These are phyloP conservation scores for Wickerhamomyces rabaulensis DNA, from an alignment of 805 yeast species.

Conservation along the genomic window DNA sequence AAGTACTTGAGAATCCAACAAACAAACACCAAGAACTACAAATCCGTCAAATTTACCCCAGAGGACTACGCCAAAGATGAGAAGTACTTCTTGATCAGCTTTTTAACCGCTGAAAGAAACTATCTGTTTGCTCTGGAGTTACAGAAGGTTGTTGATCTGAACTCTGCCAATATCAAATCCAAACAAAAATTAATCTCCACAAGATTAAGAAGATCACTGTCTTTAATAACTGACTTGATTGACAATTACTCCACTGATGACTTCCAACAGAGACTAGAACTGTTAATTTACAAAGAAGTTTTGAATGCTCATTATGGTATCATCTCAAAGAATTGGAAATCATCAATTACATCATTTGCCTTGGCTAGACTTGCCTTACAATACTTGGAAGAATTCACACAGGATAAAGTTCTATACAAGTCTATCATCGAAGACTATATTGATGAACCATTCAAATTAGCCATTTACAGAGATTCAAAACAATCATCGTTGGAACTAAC, in stretches of 20 bases:
- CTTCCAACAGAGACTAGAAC: slow-evolving; percentile 29
- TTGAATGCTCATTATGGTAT: slow-evolving; percentile 47
- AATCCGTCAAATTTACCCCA: slow-evolving; percentile 39
- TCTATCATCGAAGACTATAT: slow-evolving; percentile 55
- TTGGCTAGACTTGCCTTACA: slow-evolving; percentile 59
- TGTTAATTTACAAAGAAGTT: slow-evolving; percentile 40
- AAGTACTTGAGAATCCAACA: slow-evolving; percentile 57
- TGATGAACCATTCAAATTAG: slow-evolving; percentile 61
- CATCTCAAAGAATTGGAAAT: slow-evolving; percentile 49
- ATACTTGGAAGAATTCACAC: slow-evolving; percentile 35
- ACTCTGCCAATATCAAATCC: slow-evolving; percentile 32
- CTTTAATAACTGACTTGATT: slow-evolving; percentile 36
- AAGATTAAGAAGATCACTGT: slow-evolving; percentile 61
- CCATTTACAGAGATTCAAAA: slow-evolving; percentile 38
- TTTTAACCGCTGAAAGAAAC: slow-evolving; percentile 75
- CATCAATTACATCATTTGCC: slow-evolving; percentile 47
- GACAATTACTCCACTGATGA: slow-evolving; percentile 30
- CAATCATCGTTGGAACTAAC: slow-evolving; percentile 41
- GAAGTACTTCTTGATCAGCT: slow-evolving; percentile 51
- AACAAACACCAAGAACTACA: slow-evolving; percentile 61
- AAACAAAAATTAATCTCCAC: slow-evolving; percentile 50
- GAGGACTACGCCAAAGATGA: slow-evolving; percentile 48
- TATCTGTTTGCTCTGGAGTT: slow-evolving; percentile 63
- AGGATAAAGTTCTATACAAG: slow-evolving; percentile 32
- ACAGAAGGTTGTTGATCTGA: slow-evolving; percentile 47